phyloP scores from a whole-genome alignment of 1,284 basidiomycete genomes.

The Ustilago sp. region DNA sequence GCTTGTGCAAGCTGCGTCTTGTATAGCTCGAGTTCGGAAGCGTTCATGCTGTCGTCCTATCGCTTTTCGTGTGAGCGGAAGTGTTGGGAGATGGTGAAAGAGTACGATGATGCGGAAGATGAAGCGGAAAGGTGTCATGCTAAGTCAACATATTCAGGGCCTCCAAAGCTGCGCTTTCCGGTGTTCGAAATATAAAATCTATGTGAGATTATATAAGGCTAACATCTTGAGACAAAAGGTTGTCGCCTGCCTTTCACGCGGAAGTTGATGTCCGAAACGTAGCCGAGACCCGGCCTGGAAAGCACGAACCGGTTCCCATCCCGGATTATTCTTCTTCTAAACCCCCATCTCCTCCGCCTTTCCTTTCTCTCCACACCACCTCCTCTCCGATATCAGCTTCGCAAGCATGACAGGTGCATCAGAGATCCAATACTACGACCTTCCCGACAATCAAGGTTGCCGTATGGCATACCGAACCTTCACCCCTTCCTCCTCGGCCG shows the following conservation, averaged over 20 bases:
- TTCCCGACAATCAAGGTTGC: constrained; percentile 24
- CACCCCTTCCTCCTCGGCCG: background rate
- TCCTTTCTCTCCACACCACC: background rate
- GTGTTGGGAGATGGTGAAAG: background rate
- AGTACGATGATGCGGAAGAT: background rate
- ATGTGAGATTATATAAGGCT: background rate
- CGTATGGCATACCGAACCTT: constrained; percentile 47
- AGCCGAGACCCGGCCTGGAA: constrained; percentile 5
- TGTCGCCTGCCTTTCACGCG: background rate
- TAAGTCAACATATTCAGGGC: background rate
- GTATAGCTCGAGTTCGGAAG: constrained; percentile 31
- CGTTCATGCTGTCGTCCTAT: constrained; percentile 16
- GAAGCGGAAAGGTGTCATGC: background rate
- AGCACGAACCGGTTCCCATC: background rate
- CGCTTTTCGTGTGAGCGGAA: background rate
- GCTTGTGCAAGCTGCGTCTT: constrained; percentile 79
- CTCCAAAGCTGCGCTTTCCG: constrained; percentile 3
- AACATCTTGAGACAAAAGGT: too few relatives aligned
- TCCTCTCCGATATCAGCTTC: background rate
- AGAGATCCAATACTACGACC: constrained; percentile 16
- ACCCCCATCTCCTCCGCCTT: background rate
- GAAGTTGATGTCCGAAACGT: constrained; percentile 1
- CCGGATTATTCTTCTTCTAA: background rate
- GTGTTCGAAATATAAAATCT: background rate
- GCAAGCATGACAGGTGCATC: constrained; percentile 7